A percentile compares a stretch with the other conserved stretches of the same genome.
Conservation (phyloP, 2,329 filamentous ascomycete genomes). For the Colletotrichum sp. region DNA sequence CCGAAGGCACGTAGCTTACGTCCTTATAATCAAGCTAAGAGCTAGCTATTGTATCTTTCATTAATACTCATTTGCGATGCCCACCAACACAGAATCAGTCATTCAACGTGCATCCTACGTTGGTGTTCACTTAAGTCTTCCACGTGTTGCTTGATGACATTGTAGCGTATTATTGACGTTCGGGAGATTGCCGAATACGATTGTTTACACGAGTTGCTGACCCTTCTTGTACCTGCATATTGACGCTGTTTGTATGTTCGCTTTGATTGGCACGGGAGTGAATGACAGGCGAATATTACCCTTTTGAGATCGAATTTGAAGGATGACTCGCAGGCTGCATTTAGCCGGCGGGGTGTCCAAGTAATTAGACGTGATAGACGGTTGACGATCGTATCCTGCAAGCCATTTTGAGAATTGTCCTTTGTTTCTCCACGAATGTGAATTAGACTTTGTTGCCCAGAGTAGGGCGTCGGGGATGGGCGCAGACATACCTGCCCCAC, state of each 20-base stretch:
- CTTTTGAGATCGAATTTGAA: background rate
- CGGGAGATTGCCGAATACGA: background rate
- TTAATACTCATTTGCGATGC: background rate
- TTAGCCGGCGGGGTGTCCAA: background rate
- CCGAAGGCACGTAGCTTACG: background rate
- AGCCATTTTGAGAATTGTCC: background rate
- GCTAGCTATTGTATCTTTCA: background rate
- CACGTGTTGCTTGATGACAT: background rate
- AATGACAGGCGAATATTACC: background rate
- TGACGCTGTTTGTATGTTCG: background rate
- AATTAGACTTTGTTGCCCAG: background rate
- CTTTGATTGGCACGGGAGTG: background rate
- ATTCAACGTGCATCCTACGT: background rate
- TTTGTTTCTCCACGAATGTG: background rate
- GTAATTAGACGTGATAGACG: background rate
- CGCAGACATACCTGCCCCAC: background rate
- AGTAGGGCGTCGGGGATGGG: background rate
- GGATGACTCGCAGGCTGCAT: background rate
- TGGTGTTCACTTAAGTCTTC: background rate
- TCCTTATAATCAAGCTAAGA: background rate
- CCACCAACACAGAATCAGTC: background rate
- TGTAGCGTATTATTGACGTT: background rate
- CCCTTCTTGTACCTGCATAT: background rate
- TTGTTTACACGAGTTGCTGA: background rate
- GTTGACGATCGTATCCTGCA: background rate